Base-by-base conservation (phyloP, 371 early-diverging fungal species). In the Mortierella sp. region DNA sequence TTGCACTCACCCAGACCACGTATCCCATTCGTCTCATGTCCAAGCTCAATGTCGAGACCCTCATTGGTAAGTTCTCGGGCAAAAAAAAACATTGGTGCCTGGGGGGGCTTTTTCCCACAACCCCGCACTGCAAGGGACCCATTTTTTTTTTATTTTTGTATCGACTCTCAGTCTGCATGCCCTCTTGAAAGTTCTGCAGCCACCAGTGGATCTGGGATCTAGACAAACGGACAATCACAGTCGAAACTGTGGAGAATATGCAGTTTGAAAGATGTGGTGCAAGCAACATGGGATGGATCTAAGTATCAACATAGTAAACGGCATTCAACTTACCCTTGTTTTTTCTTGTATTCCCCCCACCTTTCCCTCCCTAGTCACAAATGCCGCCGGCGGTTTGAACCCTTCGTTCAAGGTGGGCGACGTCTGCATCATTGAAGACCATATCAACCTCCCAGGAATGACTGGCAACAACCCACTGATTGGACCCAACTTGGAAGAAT, bases 361-460 rank as follows among this genome's bases (percentile, higher is more conserved):
- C 39, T 9, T 43, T n/a, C 30, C 10, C 30, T 27, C 50, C 4
- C 30, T 82, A 78, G 94, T 93, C 45, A 96, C 97, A 47, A 96
- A 96, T 73, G 97, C 97, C n/a, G 91, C 95, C 21, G 98, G 98
- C 47, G 89, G 93, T 45, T 85, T 98, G 71, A 95, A 95, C 82
- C 80, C 64, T 43, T 82, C 83, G 50, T 91, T 86, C 83, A 88
- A 90, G 69, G 91, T 96, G 16, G 96, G 96, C 31, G 94, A 95
- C 76, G 84, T 98, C 54, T 91, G 93, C 84, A 83, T 95, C 60
- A 89, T 97, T 57, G 86, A 90, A 28, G 97, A 97, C 76, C 97
- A 96, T 82, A 72, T 97, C 60, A 89, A 90, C 47, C 43, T 97
- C n/a, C 92, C 95, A 18, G 91, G 93, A 19, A 78, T 96, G 72